Conservation (phyloP, 257 asterid genomes). For the Forsythia viridissima region DNA sequence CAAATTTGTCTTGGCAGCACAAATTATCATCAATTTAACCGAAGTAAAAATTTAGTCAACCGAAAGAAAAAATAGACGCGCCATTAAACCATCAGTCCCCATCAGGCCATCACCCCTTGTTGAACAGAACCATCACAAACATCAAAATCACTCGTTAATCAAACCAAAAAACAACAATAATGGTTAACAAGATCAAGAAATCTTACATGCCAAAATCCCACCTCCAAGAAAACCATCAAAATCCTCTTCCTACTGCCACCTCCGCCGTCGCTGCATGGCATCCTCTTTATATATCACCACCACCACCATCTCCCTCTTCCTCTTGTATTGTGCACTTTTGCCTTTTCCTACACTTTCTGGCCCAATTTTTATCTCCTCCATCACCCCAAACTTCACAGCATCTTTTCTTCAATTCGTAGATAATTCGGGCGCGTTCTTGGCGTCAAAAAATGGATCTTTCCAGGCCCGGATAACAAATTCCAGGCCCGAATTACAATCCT, state of each 20-base stretch:
- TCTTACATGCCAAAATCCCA: constrained; percentile 3
- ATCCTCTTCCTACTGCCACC: not conserved
- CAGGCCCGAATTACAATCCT: constrained; percentile 31
- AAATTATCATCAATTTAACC: not conserved
- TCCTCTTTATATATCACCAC: constrained; percentile 4
- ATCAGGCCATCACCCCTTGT: constrained; percentile 15
- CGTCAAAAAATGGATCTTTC: constrained; percentile 28
- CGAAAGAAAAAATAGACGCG: not conserved
- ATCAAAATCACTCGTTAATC: not conserved
- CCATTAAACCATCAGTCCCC: constrained; percentile 11
- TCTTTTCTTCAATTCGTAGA: constrained; percentile 40
- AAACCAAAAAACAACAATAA: not conserved
- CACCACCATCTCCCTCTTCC: constrained; percentile 1
- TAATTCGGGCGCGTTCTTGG: constrained; percentile 44
- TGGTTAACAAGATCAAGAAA: not conserved
- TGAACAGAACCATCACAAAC: not conserved
- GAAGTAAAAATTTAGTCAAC: constrained; percentile 20
- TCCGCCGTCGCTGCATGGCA: constrained; percentile 41
- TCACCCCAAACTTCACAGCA: constrained; percentile 37
- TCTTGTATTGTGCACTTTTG: constrained; percentile 4
- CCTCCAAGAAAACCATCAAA: constrained; percentile 1
- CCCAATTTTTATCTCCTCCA: constrained; percentile 24
- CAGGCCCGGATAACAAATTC: constrained; percentile 43
- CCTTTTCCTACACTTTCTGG: constrained; percentile 28
- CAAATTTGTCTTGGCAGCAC: not conserved